Conservation (phyloP, 805 yeast genomes). For the Ogataea methanolica region DNA sequence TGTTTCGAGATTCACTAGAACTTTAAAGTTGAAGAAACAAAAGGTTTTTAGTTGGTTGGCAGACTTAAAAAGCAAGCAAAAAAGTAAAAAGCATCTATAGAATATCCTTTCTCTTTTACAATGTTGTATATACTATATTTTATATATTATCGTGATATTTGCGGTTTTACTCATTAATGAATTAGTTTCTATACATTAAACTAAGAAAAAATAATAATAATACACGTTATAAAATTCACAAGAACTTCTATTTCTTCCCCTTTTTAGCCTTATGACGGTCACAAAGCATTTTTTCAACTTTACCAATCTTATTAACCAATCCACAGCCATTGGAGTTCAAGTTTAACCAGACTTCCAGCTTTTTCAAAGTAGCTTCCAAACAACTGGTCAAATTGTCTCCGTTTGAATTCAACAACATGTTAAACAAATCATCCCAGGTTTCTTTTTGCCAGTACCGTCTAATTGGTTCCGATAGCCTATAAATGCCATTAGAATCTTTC, state of each 20-base stretch:
- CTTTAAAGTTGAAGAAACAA: too few relatives aligned
- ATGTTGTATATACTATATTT: neutral
- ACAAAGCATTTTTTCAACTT: neutral
- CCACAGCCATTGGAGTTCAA: constrained; percentile 8
- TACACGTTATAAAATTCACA: too few relatives aligned
- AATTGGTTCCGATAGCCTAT: constrained; percentile 40
- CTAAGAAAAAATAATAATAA: too few relatives aligned
- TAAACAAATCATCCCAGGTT: constrained; percentile 67
- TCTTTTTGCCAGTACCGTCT: constrained; percentile 75
- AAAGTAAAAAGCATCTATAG: too few relatives aligned
- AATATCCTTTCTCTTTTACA: neutral
- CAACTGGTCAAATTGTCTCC: constrained; percentile 1
- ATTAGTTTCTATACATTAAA: too few relatives aligned
- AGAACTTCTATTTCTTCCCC: neutral
- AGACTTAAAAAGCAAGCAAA: neutral
- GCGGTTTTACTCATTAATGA: too few relatives aligned
- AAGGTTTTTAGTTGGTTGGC: neutral
- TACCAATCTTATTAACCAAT: constrained; percentile 5
- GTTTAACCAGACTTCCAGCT: constrained; percentile 14
- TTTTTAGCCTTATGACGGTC: neutral
- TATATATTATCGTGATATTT: too few relatives aligned
- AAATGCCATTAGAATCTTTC: constrained; percentile 22
- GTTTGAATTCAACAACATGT: constrained; percentile 56
- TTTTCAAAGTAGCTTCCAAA: constrained; percentile 2
- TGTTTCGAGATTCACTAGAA: neutral